phyloP scores from a whole-genome alignment of 345 rosid species.

The Brassica cretica region DNA sequence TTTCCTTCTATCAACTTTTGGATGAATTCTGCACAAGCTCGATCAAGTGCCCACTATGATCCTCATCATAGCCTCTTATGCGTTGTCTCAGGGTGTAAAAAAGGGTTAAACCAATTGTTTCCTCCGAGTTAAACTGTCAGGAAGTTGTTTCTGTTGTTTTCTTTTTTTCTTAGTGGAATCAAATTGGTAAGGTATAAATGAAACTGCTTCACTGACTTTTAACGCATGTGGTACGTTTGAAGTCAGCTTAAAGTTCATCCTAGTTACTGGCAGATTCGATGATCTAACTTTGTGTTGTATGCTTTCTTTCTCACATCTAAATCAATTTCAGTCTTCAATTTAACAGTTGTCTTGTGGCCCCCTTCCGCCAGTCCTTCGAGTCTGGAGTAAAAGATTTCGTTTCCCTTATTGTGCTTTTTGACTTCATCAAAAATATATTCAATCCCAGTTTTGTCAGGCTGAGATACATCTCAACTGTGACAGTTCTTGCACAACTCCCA shows the following conservation, averaged over 20 bases:
- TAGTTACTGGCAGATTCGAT: background rate
- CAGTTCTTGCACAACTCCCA: no score
- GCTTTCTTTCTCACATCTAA: slow-evolving; percentile 7
- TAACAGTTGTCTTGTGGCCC: slow-evolving; percentile 82
- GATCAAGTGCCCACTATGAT: slow-evolving; percentile 87
- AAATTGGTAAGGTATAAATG: background rate
- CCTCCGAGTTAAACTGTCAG: background rate
- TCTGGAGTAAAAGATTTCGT: no score
- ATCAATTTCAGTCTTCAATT: background rate
- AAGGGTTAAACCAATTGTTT: slow-evolving; percentile 46
- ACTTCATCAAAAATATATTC: no score
- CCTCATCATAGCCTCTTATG: slow-evolving; percentile 89
- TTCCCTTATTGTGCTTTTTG: no score
- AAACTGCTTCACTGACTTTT: slow-evolving; percentile 1
- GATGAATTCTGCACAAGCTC: slow-evolving; percentile 80
- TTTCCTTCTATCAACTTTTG: slow-evolving; percentile 72
- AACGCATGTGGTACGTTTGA: slow-evolving; percentile 8
- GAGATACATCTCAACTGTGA: no score
- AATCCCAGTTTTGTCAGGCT: no score
- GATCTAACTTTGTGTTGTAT: background rate
- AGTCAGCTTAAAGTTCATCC: slow-evolving; percentile 20
- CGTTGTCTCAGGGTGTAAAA: slow-evolving; percentile 70
- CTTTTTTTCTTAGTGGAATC: background rate
- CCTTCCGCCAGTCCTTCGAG: slow-evolving; percentile 61
- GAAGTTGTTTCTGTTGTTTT: background rate